Evolutionary conservation across 768 basidiomycete species (phyloP), one percentile per base, ranked within the genome.

Genomic region (Xerocomellus chrysenteron): DNA sequence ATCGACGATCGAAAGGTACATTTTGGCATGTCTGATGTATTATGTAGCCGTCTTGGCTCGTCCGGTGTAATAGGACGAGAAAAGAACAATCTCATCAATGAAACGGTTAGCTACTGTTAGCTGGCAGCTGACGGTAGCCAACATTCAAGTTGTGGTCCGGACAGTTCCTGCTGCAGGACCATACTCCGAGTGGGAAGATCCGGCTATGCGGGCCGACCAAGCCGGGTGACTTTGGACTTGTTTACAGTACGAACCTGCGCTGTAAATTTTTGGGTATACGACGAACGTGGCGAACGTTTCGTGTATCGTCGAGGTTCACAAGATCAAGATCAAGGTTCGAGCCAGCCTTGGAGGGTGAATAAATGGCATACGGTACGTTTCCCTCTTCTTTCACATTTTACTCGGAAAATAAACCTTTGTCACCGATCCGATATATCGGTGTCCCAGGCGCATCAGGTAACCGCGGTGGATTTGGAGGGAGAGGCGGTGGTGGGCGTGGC

Each of bases 401-500:
- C 19, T 3, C 6, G 5, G 13, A 44, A 9, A 3, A 42, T 36
- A 32, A 16, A 26, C 36, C 19, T 46, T 35, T 35, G 33, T 47
- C 14, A 13, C 43, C 53, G 16, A 26, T 32, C 11, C 11, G 32
- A 32, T 32, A 11, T 32, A 32, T 32, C 10, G 32, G 10, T 32
- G 30, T 30, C 11, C n/a, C 47, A 82, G 84, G 83, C 63, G 76
- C 66, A 76, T 80, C 88, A 72, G 92, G 92, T 57, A 85, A 86
- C 66, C 86, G 91, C 59, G 90, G 90, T 35, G 86, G 86, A 63
- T 87, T 86, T 73, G 78, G 78, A 21, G 67, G 75, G 14, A 65
- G 76, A 35, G 76, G 78, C 46, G 74, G 72, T 11, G 74, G 76
- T 13, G 70, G 76, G 28, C 72, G 78, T 41, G 78, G 78, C 56